A percentile compares a stretch with the other conserved stretches of the same genome.
phyloP scores from a whole-genome alignment of 306 rosid genomes.

The Trifolium pratense region DNA sequence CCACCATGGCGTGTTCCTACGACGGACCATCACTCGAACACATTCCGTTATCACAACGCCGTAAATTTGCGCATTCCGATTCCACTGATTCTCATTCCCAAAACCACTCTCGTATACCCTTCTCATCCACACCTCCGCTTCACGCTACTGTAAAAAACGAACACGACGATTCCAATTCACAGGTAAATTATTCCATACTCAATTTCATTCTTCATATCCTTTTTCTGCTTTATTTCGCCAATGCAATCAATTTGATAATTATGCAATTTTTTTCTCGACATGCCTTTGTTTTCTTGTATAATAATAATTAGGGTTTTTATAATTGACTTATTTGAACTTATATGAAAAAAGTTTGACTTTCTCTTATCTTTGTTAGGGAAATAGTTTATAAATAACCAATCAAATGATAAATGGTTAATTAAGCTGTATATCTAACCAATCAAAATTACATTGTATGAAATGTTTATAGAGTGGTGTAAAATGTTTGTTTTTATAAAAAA shows the following conservation, averaged over 20 bases:
- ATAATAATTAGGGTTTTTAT: neutral
- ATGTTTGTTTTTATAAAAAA: slow-evolving; percentile 18
- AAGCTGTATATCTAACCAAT: neutral
- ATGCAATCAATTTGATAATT: neutral
- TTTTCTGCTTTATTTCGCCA: neutral
- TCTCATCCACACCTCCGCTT: slow-evolving; percentile 27
- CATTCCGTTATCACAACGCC: slow-evolving; percentile 53
- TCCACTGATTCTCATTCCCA: slow-evolving; percentile 29
- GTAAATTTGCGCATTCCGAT: slow-evolving; percentile 24
- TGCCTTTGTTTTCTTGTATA: slow-evolving; percentile 3
- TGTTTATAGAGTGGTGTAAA: slow-evolving; percentile 4
- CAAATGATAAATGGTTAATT: neutral
- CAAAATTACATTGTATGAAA: neutral
- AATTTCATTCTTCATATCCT: neutral
- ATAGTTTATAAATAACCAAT: neutral
- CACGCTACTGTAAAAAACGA: slow-evolving; percentile 42
- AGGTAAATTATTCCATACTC: slow-evolving; percentile 41
- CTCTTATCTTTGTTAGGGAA: neutral
- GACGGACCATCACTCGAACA: slow-evolving; percentile 44
- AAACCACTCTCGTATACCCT: slow-evolving; percentile 16
- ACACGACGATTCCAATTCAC: slow-evolving; percentile 30
- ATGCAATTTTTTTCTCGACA: neutral
- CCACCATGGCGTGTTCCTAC: slow-evolving; percentile 34
- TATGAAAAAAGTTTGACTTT: too few species aligned
- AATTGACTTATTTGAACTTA: neutral